Evolutionary conservation across 2,329 filamentous ascomycete species (phyloP).

Genomic region (Microascus cirrosus): DNA sequence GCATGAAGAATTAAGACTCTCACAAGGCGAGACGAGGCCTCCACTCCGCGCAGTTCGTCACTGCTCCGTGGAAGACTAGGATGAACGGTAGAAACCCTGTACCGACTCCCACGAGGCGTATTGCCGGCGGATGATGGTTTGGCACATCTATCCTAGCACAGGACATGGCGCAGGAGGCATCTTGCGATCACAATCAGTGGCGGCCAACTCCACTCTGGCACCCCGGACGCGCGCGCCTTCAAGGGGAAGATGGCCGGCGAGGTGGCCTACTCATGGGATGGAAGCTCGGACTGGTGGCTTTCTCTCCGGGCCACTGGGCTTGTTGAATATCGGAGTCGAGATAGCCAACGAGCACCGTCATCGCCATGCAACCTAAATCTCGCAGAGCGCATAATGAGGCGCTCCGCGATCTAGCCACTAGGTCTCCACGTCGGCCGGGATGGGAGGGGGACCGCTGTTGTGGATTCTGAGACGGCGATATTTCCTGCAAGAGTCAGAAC

Average conservation of each 20-base stretch:
- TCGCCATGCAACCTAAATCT: neutral
- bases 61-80: too few species aligned
- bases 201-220: neutral
- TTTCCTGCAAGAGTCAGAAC: neutral
- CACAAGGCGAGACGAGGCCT: too few species aligned
- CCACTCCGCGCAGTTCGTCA: too few species aligned
- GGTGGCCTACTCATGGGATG: neutral
- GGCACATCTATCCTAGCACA: neutral
- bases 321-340: neutral
- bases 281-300: neutral
- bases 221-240: neutral
- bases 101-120: too few species aligned
- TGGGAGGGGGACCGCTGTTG: neutral
- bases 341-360: neutral
- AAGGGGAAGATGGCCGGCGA: neutral
- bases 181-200: neutral
- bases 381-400: neutral
- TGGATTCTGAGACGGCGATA: neutral
- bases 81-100: too few species aligned
- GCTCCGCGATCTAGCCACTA: neutral
- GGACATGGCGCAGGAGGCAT: neutral
- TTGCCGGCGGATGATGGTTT: neutral
- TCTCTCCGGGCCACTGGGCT: neutral
- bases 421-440: neutral
- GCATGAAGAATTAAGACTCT: neutral